These are phyloP conservation scores for Byssochlamys sp. DNA, from an alignment of 2,329 filamentous ascomycete genomes.

Conservation along the genomic window DNA sequence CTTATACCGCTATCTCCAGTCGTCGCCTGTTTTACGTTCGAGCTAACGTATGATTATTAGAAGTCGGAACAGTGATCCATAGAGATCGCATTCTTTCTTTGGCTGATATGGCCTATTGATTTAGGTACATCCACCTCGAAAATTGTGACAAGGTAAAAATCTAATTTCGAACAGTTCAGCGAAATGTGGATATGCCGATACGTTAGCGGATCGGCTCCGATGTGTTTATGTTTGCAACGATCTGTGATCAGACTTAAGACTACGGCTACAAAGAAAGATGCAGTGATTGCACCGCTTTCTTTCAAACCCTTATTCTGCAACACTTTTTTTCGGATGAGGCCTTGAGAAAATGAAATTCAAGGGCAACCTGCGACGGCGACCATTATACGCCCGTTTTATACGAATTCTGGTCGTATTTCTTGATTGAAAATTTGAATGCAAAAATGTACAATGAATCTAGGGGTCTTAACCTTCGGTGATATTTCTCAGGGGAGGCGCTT, in stretches of 20 bases:
- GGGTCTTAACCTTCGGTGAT: conserved; percentile 55
- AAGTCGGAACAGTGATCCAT: conserved; percentile 37
- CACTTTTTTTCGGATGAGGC: conserved; percentile 39
- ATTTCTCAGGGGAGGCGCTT: conserved; percentile 39
- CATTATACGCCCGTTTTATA: conserved; percentile 55
- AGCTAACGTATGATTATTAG: conserved; percentile 45
- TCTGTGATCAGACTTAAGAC: conserved; percentile 14
- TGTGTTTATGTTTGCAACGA: not conserved
- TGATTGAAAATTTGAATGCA: conserved; percentile 63
- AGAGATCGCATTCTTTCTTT: conserved; percentile 28
- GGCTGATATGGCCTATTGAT: conserved; percentile 25
- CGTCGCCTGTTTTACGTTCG: conserved; percentile 49
- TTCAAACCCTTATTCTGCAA: conserved; percentile 37
- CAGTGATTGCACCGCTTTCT: conserved; percentile 34
- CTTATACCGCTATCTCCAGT: conserved; percentile 32
- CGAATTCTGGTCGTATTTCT: conserved; percentile 65
- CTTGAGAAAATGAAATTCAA: conserved; percentile 40
- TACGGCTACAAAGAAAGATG: conserved; percentile 43
- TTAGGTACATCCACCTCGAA: conserved; percentile 21
- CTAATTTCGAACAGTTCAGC: not conserved
- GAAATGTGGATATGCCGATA: not conserved
- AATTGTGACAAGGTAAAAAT: not conserved
- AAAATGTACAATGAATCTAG: conserved; percentile 69
- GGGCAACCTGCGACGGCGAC: conserved; percentile 26
- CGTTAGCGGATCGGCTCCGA: not conserved